A percentile compares a stretch with the other conserved stretches of the same genome.
These are phyloP conservation scores for Heliamphora exappendiculata DNA, from an alignment of 148 eudicot species.

Conservation along the genomic window DNA sequence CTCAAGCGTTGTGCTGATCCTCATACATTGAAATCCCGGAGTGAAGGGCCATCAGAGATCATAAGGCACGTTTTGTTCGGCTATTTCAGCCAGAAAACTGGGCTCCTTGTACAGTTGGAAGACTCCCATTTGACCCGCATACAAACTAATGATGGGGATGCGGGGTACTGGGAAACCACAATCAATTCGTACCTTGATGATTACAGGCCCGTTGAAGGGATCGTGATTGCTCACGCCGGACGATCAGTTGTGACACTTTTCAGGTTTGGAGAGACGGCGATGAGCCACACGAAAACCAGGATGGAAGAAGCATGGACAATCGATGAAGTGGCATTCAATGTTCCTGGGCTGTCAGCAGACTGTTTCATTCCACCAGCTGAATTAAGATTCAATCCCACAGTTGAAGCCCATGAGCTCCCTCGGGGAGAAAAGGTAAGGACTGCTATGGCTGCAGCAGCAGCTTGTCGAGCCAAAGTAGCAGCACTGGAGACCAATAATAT, in stretches of 20 bases:
- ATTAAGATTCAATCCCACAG: slow-evolving; percentile 43
- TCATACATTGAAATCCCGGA: slow-evolving; percentile 38
- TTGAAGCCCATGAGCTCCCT: slow-evolving; percentile 55
- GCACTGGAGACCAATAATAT: slow-evolving; percentile 49
- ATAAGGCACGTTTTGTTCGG: slow-evolving; percentile 49
- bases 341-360: slow-evolving; percentile 72
- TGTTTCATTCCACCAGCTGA: slow-evolving; percentile 96
- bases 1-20: slow-evolving; percentile 53
- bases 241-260: slow-evolving; percentile 89
- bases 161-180: slow-evolving; percentile 95
- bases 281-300: slow-evolving; percentile 53
- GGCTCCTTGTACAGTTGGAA: slow-evolving; percentile 54
- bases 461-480: slow-evolving; percentile 67
- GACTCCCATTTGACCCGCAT: slow-evolving; percentile 75
- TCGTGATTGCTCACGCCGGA: slow-evolving; percentile 93
- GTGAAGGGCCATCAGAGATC: slow-evolving; percentile 47
- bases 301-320: slow-evolving; percentile 42
- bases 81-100: slow-evolving; percentile 58
- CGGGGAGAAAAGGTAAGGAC: slow-evolving; percentile 54
- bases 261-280: slow-evolving; percentile 82
- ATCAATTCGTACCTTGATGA: slow-evolving; percentile 77
- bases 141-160: slow-evolving; percentile 87
- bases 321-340: slow-evolving; percentile 38
- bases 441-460: slow-evolving; percentile 43
- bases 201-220: slow-evolving; percentile 77